Evolutionary conservation across 2,329 filamentous ascomycete genomes (phyloP).

Genomic region (Talaromyces rugulosus): DNA sequence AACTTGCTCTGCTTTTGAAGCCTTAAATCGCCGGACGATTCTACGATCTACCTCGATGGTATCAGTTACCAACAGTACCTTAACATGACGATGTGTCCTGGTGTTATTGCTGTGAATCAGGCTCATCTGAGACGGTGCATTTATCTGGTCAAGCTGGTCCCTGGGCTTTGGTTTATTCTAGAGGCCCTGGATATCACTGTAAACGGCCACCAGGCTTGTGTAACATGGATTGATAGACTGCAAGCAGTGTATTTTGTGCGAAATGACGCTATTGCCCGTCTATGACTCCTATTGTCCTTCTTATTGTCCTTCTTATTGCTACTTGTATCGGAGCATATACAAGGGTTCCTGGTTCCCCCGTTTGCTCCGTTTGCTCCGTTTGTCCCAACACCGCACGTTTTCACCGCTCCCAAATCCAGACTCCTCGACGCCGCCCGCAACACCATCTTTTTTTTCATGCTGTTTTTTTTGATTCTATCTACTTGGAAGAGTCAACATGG

Average conservation of each 20-base stretch:
- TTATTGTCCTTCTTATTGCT: background rate
- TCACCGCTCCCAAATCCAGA: background rate
- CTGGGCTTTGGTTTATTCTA: background rate
- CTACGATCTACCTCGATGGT: background rate
- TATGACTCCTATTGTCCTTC: background rate
- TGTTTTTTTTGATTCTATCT: background rate
- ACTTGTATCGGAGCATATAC: background rate
- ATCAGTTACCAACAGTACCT: background rate
- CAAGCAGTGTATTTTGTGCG: background rate
- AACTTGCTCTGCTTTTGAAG: no score
- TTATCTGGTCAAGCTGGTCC: background rate
- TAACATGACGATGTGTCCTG: background rate
- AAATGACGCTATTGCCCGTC: background rate
- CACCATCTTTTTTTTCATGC: background rate
- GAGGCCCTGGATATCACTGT: background rate
- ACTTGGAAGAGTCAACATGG: conserved; percentile 13
- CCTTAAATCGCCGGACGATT: background rate
- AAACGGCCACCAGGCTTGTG: no score
- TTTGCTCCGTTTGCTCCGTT: background rate
- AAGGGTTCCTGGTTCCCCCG: background rate
- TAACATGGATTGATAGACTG: background rate
- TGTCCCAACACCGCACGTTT: background rate
- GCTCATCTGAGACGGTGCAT: no score
- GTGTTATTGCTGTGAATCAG: background rate
- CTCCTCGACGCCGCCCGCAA: background rate